Percentiles rank a stretch among this genome's conserved stretches.
Conservation (phyloP, 257 asterid species). For the Petunia secreta region DNA sequence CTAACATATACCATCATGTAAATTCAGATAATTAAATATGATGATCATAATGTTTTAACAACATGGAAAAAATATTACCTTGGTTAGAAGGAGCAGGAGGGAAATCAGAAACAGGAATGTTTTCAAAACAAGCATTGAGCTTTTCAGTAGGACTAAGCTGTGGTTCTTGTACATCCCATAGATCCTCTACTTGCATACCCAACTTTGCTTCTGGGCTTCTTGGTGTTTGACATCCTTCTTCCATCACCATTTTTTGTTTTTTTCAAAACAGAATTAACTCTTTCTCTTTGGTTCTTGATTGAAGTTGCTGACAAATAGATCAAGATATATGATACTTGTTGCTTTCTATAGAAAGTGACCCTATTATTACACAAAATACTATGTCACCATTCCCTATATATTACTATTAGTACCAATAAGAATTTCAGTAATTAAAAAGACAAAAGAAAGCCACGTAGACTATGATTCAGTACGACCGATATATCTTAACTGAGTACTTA, state of each 20-base stretch:
- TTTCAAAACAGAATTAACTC: background rate
- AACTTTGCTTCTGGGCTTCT: conserved; percentile 96
- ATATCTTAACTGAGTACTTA: too few species aligned
- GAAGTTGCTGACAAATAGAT: background rate
- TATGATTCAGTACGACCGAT: background rate
- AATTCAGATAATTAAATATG: background rate
- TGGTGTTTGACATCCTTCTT: conserved; percentile 65
- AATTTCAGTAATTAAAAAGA: background rate
- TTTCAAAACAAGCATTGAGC: conserved; percentile 96
- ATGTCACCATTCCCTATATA: background rate
- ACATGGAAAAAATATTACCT: conserved; percentile 39
- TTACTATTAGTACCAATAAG: background rate
- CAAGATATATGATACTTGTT: conserved; percentile 18
- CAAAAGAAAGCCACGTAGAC: background rate
- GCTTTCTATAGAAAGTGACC: conserved; percentile 26
- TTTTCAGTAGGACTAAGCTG: conserved; percentile 95
- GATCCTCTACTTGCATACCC: conserved; percentile 95
- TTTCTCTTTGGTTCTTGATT: conserved; percentile 22
- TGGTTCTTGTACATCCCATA: conserved; percentile 91
- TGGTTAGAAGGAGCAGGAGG: conserved; percentile 83
- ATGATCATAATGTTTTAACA: background rate
- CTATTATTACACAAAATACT: conserved; percentile 16
- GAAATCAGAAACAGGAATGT: conserved; percentile 91
- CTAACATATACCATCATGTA: background rate
- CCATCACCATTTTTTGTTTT: conserved; percentile 46